Evolutionary conservation across 1,284 basidiomycete species (phyloP).

Genomic region (Ustilago lituana): DNA sequence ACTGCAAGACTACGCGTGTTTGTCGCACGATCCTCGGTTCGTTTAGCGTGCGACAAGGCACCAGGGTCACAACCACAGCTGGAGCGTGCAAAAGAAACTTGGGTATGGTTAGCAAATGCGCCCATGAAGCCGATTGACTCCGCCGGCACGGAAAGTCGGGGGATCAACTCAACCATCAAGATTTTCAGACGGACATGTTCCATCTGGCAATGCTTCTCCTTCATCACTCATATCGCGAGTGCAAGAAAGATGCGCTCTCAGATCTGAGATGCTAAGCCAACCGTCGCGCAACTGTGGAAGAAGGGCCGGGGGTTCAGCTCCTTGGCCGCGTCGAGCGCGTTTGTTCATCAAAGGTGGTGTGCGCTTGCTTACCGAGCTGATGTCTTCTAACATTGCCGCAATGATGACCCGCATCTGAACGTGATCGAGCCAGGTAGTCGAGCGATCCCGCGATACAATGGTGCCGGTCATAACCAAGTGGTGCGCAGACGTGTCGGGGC

Average conservation of each 20-base stretch:
- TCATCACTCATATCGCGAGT: not conserved
- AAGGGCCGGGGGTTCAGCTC: not conserved
- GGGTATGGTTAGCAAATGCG: no score
- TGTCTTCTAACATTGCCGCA: constrained; percentile 1
- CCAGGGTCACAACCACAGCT: constrained; percentile 9
- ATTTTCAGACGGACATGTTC: not conserved
- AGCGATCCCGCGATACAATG: not conserved
- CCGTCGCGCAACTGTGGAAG: constrained; percentile 12
- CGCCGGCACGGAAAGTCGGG: no score
- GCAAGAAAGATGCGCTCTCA: not conserved
- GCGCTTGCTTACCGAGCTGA: constrained; percentile 9
- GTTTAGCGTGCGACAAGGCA: constrained; percentile 1
- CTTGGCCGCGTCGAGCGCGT: not conserved
- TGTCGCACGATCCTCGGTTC: not conserved
- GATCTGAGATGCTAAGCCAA: constrained; percentile 17
- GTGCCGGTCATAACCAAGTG: constrained; percentile 4
- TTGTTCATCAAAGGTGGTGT: not conserved
- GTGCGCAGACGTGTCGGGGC: not conserved
- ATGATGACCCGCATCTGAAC: constrained; percentile 4
- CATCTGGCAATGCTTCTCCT: not conserved
- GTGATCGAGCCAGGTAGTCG: not conserved
- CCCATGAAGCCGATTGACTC: no score
- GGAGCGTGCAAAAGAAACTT: not conserved
- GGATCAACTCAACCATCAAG: not conserved
- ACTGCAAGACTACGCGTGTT: constrained; percentile 9